Base-by-base conservation (phyloP, 257 asterid genomes). In the Oldenlandia corymbosa region DNA sequence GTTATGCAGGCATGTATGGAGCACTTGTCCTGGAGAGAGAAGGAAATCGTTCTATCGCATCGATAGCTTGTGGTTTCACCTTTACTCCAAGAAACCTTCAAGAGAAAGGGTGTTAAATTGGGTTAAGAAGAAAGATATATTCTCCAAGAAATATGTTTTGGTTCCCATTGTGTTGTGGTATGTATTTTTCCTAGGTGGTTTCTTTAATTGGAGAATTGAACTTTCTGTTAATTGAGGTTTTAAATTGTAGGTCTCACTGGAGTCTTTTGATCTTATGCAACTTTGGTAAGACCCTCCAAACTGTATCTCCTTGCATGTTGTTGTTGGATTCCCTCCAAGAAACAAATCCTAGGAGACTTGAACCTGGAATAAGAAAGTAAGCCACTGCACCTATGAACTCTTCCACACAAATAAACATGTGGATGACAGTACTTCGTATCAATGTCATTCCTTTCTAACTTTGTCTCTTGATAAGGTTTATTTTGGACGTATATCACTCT, bases 111-210 rank as follows among this genome's bases (percentile, higher is more conserved):
- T 57, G 62, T 12, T 57, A 46, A 57, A 34, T 10, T 57, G 62
- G 62, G 46, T 39, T 18, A 39, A 57, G 62, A 34, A 34, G 46
- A n/a, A n/a, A 46, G 62, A 34, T 32, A 39, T n/a, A 3, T 32
- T 57, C 39, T 32, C 62, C n/a, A 57, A 57, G 11, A 34, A 8
- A 57, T 86, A 86, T 71, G 78, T 84, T 43, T 43, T 86, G 11
- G 81, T 86, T 79, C 95, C 97, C 42, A 83, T 89, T 12, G 83
- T 86, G 48, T 67, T 67, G 69, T 84, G 95, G 91, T 84, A 84
- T 48, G 85, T 49, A 52, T 69, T 79, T 56, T 54, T 20, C 51
- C 51, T 41, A 36, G 28, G 36, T 45, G 53, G 10, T 27, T 30
- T 11, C 36, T 10, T 51, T 69, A 8, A 9, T 58, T 48, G 39